Evolutionary conservation across 1,139 yeast species (phyloP).

Genomic region (Scheffersomyces quercinus): DNA sequence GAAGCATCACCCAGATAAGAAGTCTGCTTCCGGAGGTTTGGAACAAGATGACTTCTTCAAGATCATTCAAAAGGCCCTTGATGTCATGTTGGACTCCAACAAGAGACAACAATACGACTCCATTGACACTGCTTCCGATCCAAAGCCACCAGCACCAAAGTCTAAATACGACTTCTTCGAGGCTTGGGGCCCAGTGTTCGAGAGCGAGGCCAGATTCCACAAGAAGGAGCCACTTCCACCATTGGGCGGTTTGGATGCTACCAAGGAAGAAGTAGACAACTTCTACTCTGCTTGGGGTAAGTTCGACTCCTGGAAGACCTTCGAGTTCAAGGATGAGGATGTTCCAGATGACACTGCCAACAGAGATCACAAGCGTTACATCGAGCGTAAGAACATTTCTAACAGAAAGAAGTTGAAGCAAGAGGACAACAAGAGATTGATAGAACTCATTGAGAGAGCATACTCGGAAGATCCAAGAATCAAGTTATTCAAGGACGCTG

Average conservation of each 20-base stretch:
- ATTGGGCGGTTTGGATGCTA: conserved; percentile 66
- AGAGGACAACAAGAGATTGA: conserved; percentile 90
- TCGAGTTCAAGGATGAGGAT: conserved; percentile 97
- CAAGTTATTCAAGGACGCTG: conserved; percentile 87
- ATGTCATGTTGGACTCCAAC: conserved; percentile 78
- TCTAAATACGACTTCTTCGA: conserved; percentile 76
- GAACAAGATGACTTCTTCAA: conserved; percentile 98
- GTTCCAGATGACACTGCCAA: conserved; percentile 99
- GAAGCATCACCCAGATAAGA: conserved; percentile 98
- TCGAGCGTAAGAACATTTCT: conserved; percentile 95
- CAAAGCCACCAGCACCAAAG: conserved; percentile 72
- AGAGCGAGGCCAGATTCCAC: conserved; percentile 87
- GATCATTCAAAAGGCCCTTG: conserved; percentile 95
- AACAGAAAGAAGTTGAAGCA: conserved; percentile 97
- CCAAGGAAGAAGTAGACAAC: conserved; percentile 82
- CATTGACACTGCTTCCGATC: conserved; percentile 87
- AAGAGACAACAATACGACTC: conserved; percentile 95
- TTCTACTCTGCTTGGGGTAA: conserved; percentile 93
- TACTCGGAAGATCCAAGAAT: conserved; percentile 92
- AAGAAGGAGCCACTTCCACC: conserved; percentile 84
- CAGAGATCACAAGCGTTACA: conserved; percentile 98
- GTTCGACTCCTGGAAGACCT: conserved; percentile 98
- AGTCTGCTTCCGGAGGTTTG: conserved; percentile 79
- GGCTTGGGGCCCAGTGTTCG: conserved; percentile 93
- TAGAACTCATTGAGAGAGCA: conserved; percentile 87